Percentiles rank a stretch among this genome's conserved stretches.
Conservation (phyloP, 2,329 filamentous ascomycete genomes). For the Penicillium olsonii region DNA sequence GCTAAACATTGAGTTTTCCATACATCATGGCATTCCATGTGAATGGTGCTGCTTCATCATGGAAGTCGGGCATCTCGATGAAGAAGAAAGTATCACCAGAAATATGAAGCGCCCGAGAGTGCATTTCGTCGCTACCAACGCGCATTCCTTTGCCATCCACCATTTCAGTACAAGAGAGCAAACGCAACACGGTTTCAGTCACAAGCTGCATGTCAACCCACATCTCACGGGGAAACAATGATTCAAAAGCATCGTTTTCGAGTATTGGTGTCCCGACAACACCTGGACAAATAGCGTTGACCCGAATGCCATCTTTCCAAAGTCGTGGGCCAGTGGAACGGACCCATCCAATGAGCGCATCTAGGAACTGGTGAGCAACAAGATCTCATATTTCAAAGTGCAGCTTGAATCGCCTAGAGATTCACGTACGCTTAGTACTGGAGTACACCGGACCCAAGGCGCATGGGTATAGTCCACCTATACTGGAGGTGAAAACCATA, state of each 20-base stretch:
- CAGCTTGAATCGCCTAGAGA: no score
- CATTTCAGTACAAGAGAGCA: constrained; percentile 10
- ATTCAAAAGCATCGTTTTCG: constrained; percentile 32
- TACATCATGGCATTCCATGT: constrained; percentile 13
- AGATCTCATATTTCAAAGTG: rapidly evolving
- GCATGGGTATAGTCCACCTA: constrained; percentile 40
- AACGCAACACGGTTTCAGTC: constrained; percentile 1
- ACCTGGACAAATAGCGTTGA: constrained; percentile 32
- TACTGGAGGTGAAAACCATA: constrained; percentile 40
- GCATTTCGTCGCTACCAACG: constrained; percentile 19
- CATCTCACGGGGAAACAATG: constrained; percentile 33
- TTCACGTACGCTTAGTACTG: constrained; percentile 36
- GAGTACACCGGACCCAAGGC: constrained; percentile 37
- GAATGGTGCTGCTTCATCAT: constrained; percentile 16
- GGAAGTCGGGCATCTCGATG: constrained; percentile 23
- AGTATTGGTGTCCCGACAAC: constrained; percentile 41
- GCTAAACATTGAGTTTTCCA: not conserved
- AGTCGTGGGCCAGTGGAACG: constrained; percentile 37
- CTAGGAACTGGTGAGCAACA: not conserved
- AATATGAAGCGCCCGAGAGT: constrained; percentile 29
- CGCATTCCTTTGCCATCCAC: constrained; percentile 13
- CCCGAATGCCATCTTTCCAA: constrained; percentile 38
- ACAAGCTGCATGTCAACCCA: constrained; percentile 13
- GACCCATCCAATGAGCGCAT: constrained; percentile 41
- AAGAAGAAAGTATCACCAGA: constrained; percentile 24